Base-by-base conservation (phyloP, 345 rosid species). In the Salix exigua region DNA sequence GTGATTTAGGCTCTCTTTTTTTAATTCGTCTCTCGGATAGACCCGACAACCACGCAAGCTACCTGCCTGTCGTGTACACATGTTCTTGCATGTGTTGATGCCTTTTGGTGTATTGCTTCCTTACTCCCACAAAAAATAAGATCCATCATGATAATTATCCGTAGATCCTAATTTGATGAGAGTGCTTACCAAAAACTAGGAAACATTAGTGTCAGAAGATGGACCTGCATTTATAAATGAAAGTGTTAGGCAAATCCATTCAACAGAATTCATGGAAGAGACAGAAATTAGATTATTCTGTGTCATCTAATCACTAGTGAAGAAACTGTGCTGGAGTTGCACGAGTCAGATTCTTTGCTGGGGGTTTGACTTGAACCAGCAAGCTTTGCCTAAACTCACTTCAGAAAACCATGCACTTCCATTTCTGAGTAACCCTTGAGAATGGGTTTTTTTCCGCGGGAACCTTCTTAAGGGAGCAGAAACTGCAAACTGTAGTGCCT, bases 261-360 rank as follows among this genome's bases (percentile, higher is more conserved):
- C 5, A 19, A 51, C 7, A 51, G 18, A 46, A 46, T 12, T 13
- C 18, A 18, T 50, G 55, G 55, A 50, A 18, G 55, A 13, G 50
- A 46, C 44, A 46, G 10, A 51, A 19, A 51, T 51, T 51, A 51
- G 58, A 18, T 51, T 19, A 51, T 18, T 51, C 8, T 51, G 55
- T 17, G 19, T 51, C 23, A 51, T 51, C 58, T 51, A 51, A 6
- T 51, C 2, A 51, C 7, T 7, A 28, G 11, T 42, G 21, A 6
- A 31, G 6, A 50, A 7, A 37, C 23, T 53, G 26, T 51, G 66
- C 73, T 23, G 26, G n/a, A 55, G 73, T 7, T n/a, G 63, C 33
- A 77, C 71, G 17, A 70, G 67, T 23, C 28, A 50, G 30, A 30
- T 58, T 55, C 50, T 69, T 42, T 69, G 79, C 68, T 9, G 40